Conservation (phyloP, 495 filamentous ascomycete genomes). For the Xylaria curta region DNA sequence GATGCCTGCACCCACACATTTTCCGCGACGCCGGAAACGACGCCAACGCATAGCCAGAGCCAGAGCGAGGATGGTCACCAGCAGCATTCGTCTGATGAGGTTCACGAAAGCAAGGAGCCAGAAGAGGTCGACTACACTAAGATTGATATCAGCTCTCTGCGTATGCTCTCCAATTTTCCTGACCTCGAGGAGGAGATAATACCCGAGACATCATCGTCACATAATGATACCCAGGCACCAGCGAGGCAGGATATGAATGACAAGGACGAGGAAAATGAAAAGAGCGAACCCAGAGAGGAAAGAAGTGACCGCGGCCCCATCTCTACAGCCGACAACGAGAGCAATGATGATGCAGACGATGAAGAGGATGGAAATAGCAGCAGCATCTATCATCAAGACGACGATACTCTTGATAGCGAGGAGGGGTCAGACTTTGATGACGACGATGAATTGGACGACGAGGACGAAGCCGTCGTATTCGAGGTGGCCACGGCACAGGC, state of each 20-base stretch:
- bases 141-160: conserved; percentile 55
- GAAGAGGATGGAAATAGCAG: conserved; percentile 40
- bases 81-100: conserved; percentile 39
- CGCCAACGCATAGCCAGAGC: conserved; percentile 49
- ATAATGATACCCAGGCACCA: conserved; percentile 19
- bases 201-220: not conserved
- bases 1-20: conserved; percentile 62
- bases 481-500: conserved; percentile 56
- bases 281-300: conserved; percentile 43
- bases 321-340: not conserved
- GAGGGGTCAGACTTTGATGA: conserved; percentile 52
- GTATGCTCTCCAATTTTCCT: conserved; percentile 40
- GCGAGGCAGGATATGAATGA: conserved; percentile 32
- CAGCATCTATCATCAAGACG: conserved; percentile 42
- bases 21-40: conserved; percentile 57
- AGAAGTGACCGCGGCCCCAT: conserved; percentile 37
- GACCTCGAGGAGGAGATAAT: conserved; percentile 30
- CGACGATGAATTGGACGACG: conserved; percentile 53
- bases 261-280: conserved; percentile 34
- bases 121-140: conserved; percentile 61
- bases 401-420: conserved; percentile 53
- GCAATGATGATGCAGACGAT: conserved; percentile 28
- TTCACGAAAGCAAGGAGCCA: conserved; percentile 49
- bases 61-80: conserved; percentile 55
- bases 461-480: conserved; percentile 60